Evolutionary conservation across 805 yeast genomes (phyloP).

Genomic region (Starmera dryadoides): DNA sequence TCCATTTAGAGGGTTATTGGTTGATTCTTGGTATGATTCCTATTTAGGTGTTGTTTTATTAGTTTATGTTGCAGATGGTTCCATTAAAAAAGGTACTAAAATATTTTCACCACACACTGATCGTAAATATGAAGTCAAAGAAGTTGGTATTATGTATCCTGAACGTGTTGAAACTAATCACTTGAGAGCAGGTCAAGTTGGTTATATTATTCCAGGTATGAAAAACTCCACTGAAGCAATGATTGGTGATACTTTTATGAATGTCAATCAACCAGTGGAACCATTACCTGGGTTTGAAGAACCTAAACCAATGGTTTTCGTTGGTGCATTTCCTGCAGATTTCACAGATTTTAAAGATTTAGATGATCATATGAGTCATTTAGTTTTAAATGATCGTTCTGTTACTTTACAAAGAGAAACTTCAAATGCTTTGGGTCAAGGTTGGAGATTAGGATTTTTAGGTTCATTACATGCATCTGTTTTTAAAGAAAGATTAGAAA

Average conservation of each 20-base stretch:
- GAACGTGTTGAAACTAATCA: conserved; percentile 60
- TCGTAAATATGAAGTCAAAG: conserved; percentile 78
- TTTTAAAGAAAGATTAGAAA: conserved; percentile 83
- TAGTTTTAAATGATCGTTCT: conserved; percentile 87
- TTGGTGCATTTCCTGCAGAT: conserved; percentile 96
- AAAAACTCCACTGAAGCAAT: conserved; percentile 78
- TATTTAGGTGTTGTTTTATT: conserved; percentile 87
- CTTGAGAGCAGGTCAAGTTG: conserved; percentile 87
- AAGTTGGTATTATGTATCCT: conserved; percentile 94
- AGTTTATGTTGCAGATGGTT: conserved; percentile 81
- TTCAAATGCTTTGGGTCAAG: conserved; percentile 91
- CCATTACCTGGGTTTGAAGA: conserved; percentile 94
- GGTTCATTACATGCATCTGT: conserved; percentile 96
- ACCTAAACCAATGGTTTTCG: conserved; percentile 97
- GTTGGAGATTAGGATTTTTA: conserved; percentile 93
- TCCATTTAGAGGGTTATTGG: conserved; percentile 70
- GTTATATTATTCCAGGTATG: conserved; percentile 93
- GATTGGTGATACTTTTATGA: conserved; percentile 86
- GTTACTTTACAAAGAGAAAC: conserved; percentile 87
- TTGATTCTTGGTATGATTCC: conserved; percentile 97
- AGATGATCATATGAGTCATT: conserved; percentile 84
- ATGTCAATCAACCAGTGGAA: conserved; percentile 50
- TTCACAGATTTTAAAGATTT: conserved; percentile 82
- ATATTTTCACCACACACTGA: conserved; percentile 72
- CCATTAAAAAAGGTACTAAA: conserved; percentile 64